phyloP scores from a whole-genome alignment of 2,329 filamentous ascomycete species.

The Colletotrichum truncatum region DNA sequence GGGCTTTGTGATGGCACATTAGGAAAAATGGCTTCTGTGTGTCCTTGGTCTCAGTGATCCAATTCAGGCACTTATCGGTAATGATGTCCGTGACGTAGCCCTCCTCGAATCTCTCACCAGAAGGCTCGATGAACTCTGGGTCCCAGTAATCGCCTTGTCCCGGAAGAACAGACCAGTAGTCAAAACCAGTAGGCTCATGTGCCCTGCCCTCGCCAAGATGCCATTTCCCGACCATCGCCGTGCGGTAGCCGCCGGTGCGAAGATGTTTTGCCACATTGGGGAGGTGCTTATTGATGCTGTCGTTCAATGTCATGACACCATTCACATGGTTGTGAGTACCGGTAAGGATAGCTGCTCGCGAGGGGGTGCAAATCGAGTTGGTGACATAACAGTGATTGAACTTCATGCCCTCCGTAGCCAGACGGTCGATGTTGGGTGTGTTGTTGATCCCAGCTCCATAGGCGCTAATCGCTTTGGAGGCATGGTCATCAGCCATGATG shows the following conservation, averaged over 20 bases:
- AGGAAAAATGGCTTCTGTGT: conserved; percentile 57
- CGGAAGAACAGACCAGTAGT: conserved; percentile 60
- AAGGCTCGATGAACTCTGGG: conserved; percentile 55
- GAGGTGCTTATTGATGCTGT: conserved; percentile 57
- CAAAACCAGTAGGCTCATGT: conserved; percentile 59
- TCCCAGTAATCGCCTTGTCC: conserved; percentile 63
- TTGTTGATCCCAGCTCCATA: conserved; percentile 61
- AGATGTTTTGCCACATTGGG: conserved; percentile 63
- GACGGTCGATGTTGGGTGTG: conserved; percentile 60
- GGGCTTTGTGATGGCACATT: conserved; percentile 67
- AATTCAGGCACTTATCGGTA: conserved; percentile 57
- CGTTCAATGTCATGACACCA: conserved; percentile 57
- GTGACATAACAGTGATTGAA: conserved; percentile 65
- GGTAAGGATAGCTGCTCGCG: conserved; percentile 57
- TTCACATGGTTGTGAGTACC: conserved; percentile 64
- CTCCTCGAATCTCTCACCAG: conserved; percentile 38
- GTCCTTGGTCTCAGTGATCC: conserved; percentile 42
- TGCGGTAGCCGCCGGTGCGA: conserved; percentile 55
- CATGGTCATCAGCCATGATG: conserved; percentile 65
- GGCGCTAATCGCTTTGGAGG: conserved; percentile 56
- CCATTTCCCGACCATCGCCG: conserved; percentile 64
- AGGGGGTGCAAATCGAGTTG: conserved; percentile 62
- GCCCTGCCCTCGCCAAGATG: conserved; percentile 57
- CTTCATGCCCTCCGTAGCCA: conserved; percentile 58
- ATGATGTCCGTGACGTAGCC: conserved; percentile 64